Evolutionary conservation across 2,329 filamentous ascomycete genomes (phyloP), one percentile per base, ranked within the genome.

Genomic region (Fusarium aywerte): DNA sequence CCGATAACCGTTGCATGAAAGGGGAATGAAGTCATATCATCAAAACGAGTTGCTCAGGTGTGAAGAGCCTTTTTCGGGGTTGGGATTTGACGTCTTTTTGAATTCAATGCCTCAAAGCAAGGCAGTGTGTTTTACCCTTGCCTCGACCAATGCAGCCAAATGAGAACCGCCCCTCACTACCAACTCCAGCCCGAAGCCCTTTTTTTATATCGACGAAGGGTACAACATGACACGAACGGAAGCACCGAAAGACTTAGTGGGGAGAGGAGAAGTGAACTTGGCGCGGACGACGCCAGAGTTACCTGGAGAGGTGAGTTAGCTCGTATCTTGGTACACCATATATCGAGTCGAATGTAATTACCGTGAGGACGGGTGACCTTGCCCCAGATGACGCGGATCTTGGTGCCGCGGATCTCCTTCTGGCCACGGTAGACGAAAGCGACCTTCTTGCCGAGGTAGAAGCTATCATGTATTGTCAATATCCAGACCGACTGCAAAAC

Each of bases 341-440:
- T 8, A 35, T 29, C 10, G 13, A 36, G 42, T 33, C 33, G 62
- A 55, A 32, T 54, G 47, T 64, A 81, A 84, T 77, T 92, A 95
- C 92, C 95, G 85, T 98, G 95, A 81, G 93, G 90, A 80, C 93
- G 88, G 81, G 93, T 97, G 81, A 98, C 91, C 88, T 97, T 97
- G 87, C 95, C 95, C 93, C 94, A 98, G 87, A 98, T 97, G 77
- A 98, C 91, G 80, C 95, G 90, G 85, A 98, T 96, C 91, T 98
- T 98, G 82, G 93, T 95, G 81, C 96, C 96, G 79, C 95, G 92
- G 80, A 97, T 88, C 87, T 97, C 93, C 85, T 90, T 94, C 84
- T 92, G 90, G 77, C 90, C 95, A 80, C 94, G 93, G 89, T 98
- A 99, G 84, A 99, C 93, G 84, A 93, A 99, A 82, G 96, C 96